phyloP scores from a whole-genome alignment of 345 rosid genomes.

The Eucalyptus marginata region DNA sequence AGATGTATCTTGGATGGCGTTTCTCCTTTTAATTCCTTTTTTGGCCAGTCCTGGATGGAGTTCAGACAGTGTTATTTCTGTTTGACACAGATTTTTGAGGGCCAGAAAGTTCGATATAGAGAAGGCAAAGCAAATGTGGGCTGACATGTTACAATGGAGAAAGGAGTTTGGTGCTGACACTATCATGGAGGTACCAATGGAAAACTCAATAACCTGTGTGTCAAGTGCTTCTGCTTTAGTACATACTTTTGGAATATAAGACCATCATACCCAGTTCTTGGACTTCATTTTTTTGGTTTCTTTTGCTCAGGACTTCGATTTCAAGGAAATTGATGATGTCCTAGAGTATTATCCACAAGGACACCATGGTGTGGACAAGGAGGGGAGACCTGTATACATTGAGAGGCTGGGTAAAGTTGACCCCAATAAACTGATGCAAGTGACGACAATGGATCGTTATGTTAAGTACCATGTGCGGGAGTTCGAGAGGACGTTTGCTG shows the following conservation, averaged over 20 bases:
- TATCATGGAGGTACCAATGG: conserved; percentile 41
- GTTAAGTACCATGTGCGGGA: conserved; percentile 78
- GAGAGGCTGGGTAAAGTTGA: conserved; percentile 83
- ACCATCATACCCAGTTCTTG: neutral
- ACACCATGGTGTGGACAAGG: conserved; percentile 89
- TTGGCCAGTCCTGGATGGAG: neutral
- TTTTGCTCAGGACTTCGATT: conserved; percentile 56
- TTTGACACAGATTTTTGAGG: conserved; percentile 47
- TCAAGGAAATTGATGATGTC: conserved; percentile 61
- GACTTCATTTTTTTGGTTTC: neutral
- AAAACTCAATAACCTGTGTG: neutral
- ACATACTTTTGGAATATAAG: neutral
- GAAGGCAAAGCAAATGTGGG: conserved; percentile 91
- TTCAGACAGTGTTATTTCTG: neutral
- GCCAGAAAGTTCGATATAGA: conserved; percentile 85
- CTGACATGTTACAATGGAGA: conserved; percentile 84
- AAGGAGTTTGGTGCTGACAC: conserved; percentile 67
- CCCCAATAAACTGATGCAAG: conserved; percentile 70
- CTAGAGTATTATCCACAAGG: conserved; percentile 82
- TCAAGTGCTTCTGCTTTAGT: neutral
- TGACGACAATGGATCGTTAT: conserved; percentile 68
- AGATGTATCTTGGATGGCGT: neutral
- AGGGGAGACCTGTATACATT: conserved; percentile 72
- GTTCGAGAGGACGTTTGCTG: conserved; percentile 68
- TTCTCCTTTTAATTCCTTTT: neutral